Base-by-base conservation (phyloP, 495 filamentous ascomycete species). In the Monascus purpureus region DNA sequence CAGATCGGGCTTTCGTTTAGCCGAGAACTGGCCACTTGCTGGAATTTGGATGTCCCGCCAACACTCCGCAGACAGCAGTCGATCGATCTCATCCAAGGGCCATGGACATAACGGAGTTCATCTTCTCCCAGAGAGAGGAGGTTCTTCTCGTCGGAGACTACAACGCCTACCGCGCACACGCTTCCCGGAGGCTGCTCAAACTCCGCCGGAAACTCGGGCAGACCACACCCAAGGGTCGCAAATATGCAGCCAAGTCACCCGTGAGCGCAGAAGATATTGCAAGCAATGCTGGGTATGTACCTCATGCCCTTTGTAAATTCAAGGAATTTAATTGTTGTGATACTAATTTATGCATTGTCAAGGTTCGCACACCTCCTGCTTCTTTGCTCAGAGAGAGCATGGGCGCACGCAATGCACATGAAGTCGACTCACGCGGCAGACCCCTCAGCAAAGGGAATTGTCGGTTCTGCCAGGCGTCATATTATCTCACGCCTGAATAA, bases 351-450 rank as follows among this genome's bases (percentile, higher is more conserved):
- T 36, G 25, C 15, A n/a, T 32, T 29, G 36, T 31, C 17, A 36
- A 93, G 87, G 46, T 88, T 77, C 50, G 72, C 80, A 24, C 67
- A 83, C 37, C 68, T 93, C 25, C 65, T 87, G 25, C 68, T 99
- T 33, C 72, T 93, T 41, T 78, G 76, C 19, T 72, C 86, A 36
- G 92, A 99, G 59, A 72, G 92, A 41, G 83, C 92, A 32, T 96
- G 92, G 86, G 92, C 92, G 1, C 77, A 93, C 49, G 92, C 87
- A 31, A 90, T 94, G 85, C 68, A 80, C 41, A 83, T 95, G 70
- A 94, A 93, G 53, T 72, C 85, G 4, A 55, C 72, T 14, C 81
- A 93, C 50, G 71, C 82, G 25, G 73, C 82, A 42, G 84, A 88
- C 40, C 59, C 63, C 25, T 60, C 67, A 6, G 67, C 70, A 20